A percentile compares a stretch with the other conserved stretches of the same genome.
Evolutionary conservation across 305 asterid genomes (phyloP).

Genomic region (Solanum hybrid): DNA sequence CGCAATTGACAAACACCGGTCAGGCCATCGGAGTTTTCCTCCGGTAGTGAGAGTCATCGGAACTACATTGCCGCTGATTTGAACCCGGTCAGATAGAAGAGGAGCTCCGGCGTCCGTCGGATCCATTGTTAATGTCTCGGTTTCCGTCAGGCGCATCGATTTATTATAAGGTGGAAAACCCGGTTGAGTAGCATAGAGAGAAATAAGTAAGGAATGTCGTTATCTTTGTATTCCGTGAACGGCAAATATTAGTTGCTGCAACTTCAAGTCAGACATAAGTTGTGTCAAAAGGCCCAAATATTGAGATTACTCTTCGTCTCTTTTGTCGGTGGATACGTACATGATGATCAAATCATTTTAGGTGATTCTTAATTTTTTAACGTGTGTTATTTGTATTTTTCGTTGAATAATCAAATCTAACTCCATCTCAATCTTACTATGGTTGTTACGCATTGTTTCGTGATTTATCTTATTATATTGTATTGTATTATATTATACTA

Average conservation of each 20-base stretch:
- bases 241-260: neutral
- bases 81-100: conserved; percentile 42
- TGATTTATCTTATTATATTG: too few relatives aligned
- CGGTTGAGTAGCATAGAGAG: neutral
- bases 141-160: neutral
- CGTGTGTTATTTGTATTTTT: neutral
- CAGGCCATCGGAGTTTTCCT: conserved; percentile 56
- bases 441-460: too few relatives aligned
- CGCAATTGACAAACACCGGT: conserved; percentile 38
- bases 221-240: neutral
- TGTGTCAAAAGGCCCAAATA: neutral
- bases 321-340: neutral
- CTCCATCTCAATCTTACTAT: neutral
- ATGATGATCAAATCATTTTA: neutral
- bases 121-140: conserved; percentile 15
- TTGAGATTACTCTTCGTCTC: neutral
- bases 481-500: too few relatives aligned
- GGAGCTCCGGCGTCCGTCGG: conserved; percentile 34
- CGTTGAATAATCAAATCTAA: neutral
- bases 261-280: neutral
- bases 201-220: neutral
- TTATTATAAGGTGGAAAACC: neutral
- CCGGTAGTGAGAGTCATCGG: conserved; percentile 41
- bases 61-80: conserved; percentile 29
- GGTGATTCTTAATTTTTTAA: neutral